These are phyloP conservation scores for Agrostemma githago DNA, from an alignment of 148 eudicot genomes.

Conservation along the genomic window DNA sequence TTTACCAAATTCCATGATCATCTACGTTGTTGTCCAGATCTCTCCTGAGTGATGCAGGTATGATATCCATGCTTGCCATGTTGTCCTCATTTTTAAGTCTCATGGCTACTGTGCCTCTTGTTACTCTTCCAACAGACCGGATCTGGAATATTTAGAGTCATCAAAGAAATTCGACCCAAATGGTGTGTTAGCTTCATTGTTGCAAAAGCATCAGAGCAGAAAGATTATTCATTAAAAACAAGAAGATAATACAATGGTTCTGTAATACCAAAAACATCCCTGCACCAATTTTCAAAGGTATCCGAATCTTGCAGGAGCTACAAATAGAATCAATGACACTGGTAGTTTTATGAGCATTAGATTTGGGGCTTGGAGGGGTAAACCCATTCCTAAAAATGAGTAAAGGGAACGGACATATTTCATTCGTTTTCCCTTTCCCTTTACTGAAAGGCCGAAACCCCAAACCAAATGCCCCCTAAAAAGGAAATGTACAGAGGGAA, in stretches of 20 bases:
- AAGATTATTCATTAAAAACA: not conserved
- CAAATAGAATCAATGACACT: not conserved
- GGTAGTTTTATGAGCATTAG: not conserved
- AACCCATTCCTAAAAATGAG: too few relatives aligned
- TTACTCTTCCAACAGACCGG: constrained; percentile 77
- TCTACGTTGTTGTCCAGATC: constrained; percentile 39
- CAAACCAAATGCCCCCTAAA: too few relatives aligned
- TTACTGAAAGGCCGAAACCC: too few relatives aligned
- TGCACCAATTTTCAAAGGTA: not conserved
- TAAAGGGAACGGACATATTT: too few relatives aligned
- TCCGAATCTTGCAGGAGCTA: not conserved
- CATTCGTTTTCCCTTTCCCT: too few relatives aligned
- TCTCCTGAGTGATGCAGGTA: constrained; percentile 61
- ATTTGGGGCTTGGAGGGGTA: not conserved
- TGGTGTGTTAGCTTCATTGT: constrained; percentile 4
- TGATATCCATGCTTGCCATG: constrained; percentile 87
- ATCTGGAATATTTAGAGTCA: constrained; percentile 45
- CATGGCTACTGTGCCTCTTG: constrained; percentile 90
- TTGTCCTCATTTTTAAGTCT: constrained; percentile 70
- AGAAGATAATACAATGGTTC: not conserved
- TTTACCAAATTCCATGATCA: constrained; percentile 52
- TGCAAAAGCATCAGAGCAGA: constrained; percentile 8
- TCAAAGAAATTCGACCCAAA: not conserved
- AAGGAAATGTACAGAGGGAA: not conserved
- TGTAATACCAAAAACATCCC: not conserved